Conservation (phyloP, 768 basidiomycete genomes). For the Lanmaoa pseudosensibilis region DNA sequence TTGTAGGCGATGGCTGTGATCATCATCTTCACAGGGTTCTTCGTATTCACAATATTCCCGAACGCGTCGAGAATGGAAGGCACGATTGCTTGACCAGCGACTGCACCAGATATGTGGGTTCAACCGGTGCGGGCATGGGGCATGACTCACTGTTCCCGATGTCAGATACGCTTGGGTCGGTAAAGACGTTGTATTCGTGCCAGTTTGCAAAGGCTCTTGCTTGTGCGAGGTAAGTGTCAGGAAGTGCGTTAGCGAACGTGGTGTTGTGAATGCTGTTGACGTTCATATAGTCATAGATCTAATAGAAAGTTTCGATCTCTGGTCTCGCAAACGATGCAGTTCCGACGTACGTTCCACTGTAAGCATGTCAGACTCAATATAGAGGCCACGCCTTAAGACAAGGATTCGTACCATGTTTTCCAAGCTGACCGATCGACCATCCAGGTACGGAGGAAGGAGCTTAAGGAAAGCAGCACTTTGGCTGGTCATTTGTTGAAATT, state of each 20-base stretch:
- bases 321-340: not conserved
- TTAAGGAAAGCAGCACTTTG: slow-evolving; percentile 50
- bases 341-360: slow-evolving; percentile 47
- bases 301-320: not conserved
- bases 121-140: not conserved
- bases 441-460: slow-evolving; percentile 50
- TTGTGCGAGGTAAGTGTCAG: slow-evolving; percentile 50
- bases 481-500: slow-evolving; percentile 46
- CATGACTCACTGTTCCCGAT: slow-evolving; percentile 60
- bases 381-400: not conserved
- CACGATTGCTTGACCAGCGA: slow-evolving; percentile 65
- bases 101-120: slow-evolving; percentile 33
- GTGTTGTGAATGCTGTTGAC: slow-evolving; percentile 68
- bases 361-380: slow-evolving; percentile 5
- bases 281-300: slow-evolving; percentile 76
- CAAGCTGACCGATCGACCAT: slow-evolving; percentile 51
- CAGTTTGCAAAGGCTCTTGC: slow-evolving; percentile 65
- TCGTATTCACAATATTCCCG: slow-evolving; percentile 46
- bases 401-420: slow-evolving; percentile 53
- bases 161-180: slow-evolving; percentile 46
- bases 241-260: slow-evolving; percentile 48
- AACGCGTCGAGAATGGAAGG: slow-evolving; percentile 60
- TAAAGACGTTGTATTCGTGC: slow-evolving; percentile 73
- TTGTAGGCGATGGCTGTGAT: slow-evolving; percentile 71
- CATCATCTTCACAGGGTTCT: slow-evolving; percentile 55